A percentile compares a stretch with the other conserved stretches of the same genome.
These are phyloP conservation scores for Trichoderma koningiopsis DNA, from an alignment of 2,329 filamentous ascomycete genomes.

Conservation along the genomic window DNA sequence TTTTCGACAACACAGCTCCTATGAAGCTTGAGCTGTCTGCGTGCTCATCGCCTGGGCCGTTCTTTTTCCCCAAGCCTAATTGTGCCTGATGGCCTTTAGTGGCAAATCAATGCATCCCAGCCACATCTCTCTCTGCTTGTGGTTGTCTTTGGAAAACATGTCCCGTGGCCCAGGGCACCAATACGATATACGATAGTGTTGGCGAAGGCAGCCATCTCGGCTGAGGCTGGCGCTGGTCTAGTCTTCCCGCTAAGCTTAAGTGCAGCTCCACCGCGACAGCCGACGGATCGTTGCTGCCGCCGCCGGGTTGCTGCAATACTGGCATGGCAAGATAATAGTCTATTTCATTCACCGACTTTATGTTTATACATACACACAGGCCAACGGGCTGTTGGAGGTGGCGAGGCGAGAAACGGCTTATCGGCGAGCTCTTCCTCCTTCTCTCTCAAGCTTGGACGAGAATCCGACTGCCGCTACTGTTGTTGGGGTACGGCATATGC, in stretches of 20 bases:
- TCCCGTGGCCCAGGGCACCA: neutral
- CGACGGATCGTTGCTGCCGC: neutral
- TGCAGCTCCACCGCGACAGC: slow-evolving; percentile 19
- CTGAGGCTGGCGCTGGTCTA: slow-evolving; percentile 17
- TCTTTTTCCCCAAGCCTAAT: slow-evolving; percentile 4
- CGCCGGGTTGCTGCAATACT: neutral
- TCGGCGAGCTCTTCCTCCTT: neutral
- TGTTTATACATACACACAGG: neutral
- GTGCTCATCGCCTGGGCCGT: neutral
- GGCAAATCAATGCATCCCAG: slow-evolving; percentile 6
- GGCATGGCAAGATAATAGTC: neutral
- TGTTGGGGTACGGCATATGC: slow-evolving; percentile 1
- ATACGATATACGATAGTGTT: slow-evolving; percentile 21
- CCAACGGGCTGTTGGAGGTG: neutral
- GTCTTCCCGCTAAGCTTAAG: slow-evolving; percentile 22
- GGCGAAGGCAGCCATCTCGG: neutral
- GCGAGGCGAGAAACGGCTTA: neutral
- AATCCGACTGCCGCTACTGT: slow-evolving; percentile 1
- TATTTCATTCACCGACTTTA: too few species aligned
- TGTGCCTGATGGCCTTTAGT: neutral
- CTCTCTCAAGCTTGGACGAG: neutral
- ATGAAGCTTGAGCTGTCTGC: neutral
- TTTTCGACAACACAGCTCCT: neutral
- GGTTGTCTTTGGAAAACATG: neutral
- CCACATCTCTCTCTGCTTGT: neutral